Conservation (phyloP, 345 rosid genomes). For the Litchi chinensis region DNA sequence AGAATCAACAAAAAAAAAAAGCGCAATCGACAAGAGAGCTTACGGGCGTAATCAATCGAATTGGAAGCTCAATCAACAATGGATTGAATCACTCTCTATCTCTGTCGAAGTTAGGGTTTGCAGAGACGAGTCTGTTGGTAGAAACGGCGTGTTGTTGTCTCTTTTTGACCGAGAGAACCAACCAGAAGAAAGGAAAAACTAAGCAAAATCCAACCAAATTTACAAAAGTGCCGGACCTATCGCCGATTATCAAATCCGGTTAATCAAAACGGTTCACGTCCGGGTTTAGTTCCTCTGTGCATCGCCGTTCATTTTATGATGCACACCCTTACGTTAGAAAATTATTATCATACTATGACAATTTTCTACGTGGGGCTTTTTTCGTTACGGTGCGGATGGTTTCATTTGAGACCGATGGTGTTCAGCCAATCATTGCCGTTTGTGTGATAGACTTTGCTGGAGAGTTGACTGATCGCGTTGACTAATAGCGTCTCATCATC, state of each 20-base stretch:
- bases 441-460: no score
- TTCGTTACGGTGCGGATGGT: background rate
- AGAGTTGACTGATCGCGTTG: background rate
- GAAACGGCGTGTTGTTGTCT: conserved; percentile 36
- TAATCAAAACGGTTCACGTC: conserved; percentile 51
- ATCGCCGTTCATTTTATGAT: conserved; percentile 33
- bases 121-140: background rate
- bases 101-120: conserved; percentile 44
- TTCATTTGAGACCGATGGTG: background rate
- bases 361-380: background rate
- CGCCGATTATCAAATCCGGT: conserved; percentile 73
- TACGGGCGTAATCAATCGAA: conserved; percentile 19
- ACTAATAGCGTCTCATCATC: no score
- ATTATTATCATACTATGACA: background rate
- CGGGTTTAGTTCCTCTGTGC: conserved; percentile 67
- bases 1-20: conserved; percentile 8
- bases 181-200: background rate
- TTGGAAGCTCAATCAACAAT: conserved; percentile 10
- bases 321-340: conserved; percentile 22
- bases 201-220: conserved; percentile 5
- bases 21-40: conserved; percentile 11
- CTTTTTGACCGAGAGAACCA: conserved; percentile 37
- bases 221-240: conserved; percentile 61
- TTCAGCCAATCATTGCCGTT: background rate
- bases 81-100: background rate